phyloP scores from a whole-genome alignment of 129 eudicot species.

The Lactuca saligna region DNA sequence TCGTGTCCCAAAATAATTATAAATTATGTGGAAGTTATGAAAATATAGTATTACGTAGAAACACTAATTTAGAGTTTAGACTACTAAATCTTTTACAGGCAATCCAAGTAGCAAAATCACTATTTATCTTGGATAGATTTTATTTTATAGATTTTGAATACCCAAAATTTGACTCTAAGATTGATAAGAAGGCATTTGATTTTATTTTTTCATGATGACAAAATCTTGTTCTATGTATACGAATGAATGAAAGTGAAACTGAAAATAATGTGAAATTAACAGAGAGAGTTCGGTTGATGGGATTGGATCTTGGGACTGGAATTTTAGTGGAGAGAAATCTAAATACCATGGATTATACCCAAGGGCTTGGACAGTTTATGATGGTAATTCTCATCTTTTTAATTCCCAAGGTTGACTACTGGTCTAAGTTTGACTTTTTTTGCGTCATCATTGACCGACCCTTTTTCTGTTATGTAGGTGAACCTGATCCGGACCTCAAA shows the following conservation, averaged over 20 bases:
- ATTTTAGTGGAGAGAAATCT: conserved; percentile 64
- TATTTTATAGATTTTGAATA: too few relatives aligned
- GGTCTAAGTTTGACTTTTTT: conserved; percentile 11
- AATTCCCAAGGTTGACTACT: conserved; percentile 5
- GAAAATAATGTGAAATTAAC: conserved; percentile 31
- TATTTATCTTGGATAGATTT: too few relatives aligned
- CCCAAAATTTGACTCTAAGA: too few relatives aligned
- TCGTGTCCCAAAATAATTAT: too few relatives aligned
- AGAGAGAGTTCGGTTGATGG: conserved; percentile 70
- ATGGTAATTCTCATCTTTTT: conserved; percentile 51
- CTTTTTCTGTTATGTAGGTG: conserved; percentile 51
- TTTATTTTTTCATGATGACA: too few relatives aligned
- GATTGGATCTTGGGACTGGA: conserved; percentile 99
- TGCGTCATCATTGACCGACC: conserved; percentile 1
- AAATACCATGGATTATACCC: conserved; percentile 89
- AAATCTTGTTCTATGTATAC: too few relatives aligned
- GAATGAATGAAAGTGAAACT: conserved; percentile 10
- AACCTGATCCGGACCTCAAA: conserved; percentile 83
- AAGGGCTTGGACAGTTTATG: conserved; percentile 96
- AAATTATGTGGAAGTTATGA: too few relatives aligned
- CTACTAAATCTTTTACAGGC: too few relatives aligned
- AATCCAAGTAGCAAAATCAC: too few relatives aligned
- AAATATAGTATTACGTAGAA: too few relatives aligned
- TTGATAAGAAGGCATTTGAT: too few relatives aligned
- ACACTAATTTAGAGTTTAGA: too few relatives aligned